Percentiles rank a stretch among this genome's conserved stretches.
Conservation (phyloP, 495 filamentous ascomycete genomes). For the Tuber melanosporum region DNA sequence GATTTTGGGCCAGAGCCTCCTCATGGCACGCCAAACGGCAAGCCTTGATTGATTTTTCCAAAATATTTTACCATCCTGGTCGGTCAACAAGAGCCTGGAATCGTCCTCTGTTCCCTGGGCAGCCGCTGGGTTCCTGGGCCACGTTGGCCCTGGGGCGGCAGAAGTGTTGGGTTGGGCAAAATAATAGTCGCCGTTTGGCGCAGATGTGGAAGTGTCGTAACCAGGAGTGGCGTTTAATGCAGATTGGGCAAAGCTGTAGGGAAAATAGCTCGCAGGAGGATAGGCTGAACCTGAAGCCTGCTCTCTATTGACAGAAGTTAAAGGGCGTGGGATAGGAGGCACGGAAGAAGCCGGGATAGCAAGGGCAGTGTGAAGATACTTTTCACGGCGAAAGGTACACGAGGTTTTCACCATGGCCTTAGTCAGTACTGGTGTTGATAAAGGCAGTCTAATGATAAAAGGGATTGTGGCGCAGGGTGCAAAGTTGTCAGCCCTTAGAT, state of each 20-base stretch:
- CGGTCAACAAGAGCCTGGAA: conserved; percentile 13
- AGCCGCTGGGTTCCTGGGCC: conserved; percentile 20
- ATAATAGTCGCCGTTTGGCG: conserved; percentile 32
- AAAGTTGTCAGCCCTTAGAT: conserved; percentile 33
- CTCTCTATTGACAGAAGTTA: conserved; percentile 1
- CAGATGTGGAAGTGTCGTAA: conserved; percentile 25
- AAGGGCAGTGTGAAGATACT: conserved; percentile 1
- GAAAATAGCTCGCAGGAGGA: conserved; percentile 16
- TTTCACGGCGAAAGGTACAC: conserved; percentile 24
- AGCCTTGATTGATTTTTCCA: conserved; percentile 32
- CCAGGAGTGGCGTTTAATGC: conserved; percentile 29
- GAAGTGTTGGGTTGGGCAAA: conserved; percentile 22
- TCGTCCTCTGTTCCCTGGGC: conserved; percentile 11
- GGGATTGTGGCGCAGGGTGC: conserved; percentile 33
- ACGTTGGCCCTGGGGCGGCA: conserved; percentile 20
- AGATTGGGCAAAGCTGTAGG: conserved; percentile 23
- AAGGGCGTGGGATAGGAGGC: not conserved
- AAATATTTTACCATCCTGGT: conserved; percentile 24
- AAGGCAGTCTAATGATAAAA: conserved; percentile 31
- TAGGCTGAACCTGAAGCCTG: conserved; percentile 6
- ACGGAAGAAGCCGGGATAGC: not conserved
- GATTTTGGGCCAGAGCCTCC: conserved; percentile 33
- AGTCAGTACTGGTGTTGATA: conserved; percentile 23
- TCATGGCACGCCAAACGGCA: conserved; percentile 34
- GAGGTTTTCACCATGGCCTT: conserved; percentile 30